Percentiles rank a stretch among this genome's conserved stretches.
phyloP scores from a whole-genome alignment of 2,329 filamentous ascomycete genomes.

The Amphichorda felina region DNA sequence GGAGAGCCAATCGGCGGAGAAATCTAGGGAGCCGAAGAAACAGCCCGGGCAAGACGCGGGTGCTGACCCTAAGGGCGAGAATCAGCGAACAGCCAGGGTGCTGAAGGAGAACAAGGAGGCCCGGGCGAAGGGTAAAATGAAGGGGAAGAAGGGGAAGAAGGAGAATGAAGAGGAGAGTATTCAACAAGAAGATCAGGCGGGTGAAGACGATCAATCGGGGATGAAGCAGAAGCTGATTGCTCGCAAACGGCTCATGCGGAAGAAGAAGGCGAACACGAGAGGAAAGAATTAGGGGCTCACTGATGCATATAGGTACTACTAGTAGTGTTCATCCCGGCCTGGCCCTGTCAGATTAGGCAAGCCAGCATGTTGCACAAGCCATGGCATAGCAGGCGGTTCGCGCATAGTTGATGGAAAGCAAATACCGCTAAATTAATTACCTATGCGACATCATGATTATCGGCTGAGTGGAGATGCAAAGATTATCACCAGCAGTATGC shows the following conservation, averaged over 20 bases:
- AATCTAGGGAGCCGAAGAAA: constrained; percentile 1
- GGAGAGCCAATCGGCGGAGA: constrained; percentile 20
- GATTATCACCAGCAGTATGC: not conserved
- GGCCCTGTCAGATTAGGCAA: too few relatives aligned
- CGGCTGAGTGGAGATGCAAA: constrained; percentile 4
- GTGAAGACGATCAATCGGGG: constrained; percentile 29
- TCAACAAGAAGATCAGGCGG: constrained; percentile 15
- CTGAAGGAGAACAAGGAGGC: constrained; percentile 11
- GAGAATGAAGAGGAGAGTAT: constrained; percentile 6
- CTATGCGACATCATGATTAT: too few relatives aligned
- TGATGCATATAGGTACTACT: too few relatives aligned
- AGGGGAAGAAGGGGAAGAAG: constrained; percentile 12
- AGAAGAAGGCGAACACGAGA: constrained; percentile 43
- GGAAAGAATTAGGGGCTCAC: constrained; percentile 15
- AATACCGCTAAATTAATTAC: not conserved
- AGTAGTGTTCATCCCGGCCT: too few relatives aligned
- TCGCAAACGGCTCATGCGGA: constrained; percentile 70
- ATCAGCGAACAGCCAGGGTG: constrained; percentile 12
- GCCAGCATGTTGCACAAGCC: too few relatives aligned
- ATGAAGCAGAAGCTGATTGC: constrained; percentile 68
- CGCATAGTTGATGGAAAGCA: constrained; percentile 5
- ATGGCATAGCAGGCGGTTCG: not conserved
- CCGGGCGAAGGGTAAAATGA: constrained; percentile 11
- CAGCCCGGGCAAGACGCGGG: constrained; percentile 7
- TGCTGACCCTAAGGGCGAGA: constrained; percentile 8